Evolutionary conservation across 1,139 yeast species (phyloP).

Genomic region (Candida tetrigidarum): DNA sequence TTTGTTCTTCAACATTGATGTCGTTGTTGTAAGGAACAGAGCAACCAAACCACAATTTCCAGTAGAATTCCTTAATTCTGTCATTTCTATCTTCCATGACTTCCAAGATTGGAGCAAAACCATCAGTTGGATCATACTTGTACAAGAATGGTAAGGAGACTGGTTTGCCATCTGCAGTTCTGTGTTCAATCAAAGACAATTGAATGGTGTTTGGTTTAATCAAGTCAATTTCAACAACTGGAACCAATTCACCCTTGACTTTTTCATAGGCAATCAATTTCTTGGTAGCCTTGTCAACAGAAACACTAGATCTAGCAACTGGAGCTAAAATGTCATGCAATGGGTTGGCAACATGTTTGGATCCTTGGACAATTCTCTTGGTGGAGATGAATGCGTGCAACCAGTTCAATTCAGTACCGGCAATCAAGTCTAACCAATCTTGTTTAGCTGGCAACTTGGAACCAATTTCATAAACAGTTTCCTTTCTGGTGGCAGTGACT

Average conservation of each 20-base stretch:
- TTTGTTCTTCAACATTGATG: conserved; percentile 69
- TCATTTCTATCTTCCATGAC: conserved; percentile 88
- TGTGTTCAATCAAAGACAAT: conserved; percentile 81
- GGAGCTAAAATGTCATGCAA: conserved; percentile 83
- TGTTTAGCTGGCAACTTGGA: conserved; percentile 50
- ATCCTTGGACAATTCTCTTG: conserved; percentile 82
- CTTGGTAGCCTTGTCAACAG: conserved; percentile 61
- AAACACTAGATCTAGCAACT: conserved; percentile 64
- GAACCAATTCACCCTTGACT: conserved; percentile 71
- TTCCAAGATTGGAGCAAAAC: conserved; percentile 94
- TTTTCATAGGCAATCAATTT: conserved; percentile 69
- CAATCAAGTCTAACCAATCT: conserved; percentile 80
- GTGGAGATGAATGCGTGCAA: conserved; percentile 87
- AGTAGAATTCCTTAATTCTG: conserved; percentile 94
- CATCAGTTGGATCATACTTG: conserved; percentile 80
- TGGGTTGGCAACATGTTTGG: conserved; percentile 78
- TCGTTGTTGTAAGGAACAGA: conserved; percentile 58
- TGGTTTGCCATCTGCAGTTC: conserved; percentile 78
- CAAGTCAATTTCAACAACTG: conserved; percentile 68
- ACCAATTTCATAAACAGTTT: conserved; percentile 41
- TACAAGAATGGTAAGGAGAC: conserved; percentile 79
- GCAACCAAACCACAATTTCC: conserved; percentile 96
- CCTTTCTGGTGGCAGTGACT: conserved; percentile 33
- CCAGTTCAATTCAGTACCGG: conserved; percentile 85
- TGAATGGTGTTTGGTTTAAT: conserved; percentile 55